Conservation (phyloP, 2,329 filamentous ascomycete genomes). For the Epichloe baconii region DNA sequence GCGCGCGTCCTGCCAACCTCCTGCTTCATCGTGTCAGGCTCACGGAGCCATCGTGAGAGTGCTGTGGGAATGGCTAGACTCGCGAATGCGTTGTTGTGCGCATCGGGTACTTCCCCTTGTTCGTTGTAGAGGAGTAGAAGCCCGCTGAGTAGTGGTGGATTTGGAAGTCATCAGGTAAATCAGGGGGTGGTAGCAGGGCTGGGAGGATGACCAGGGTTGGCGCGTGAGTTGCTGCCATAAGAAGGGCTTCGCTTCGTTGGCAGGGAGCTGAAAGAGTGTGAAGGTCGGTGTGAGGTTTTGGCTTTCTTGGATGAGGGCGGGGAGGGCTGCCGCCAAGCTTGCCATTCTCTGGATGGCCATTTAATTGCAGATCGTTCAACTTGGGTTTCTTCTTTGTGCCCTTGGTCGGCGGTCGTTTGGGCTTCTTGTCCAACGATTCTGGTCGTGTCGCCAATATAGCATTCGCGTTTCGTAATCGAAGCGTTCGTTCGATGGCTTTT, state of each 20-base stretch:
- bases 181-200: constrained; percentile 69
- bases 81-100: constrained; percentile 64
- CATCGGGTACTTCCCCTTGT: constrained; percentile 39
- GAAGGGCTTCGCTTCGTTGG: constrained; percentile 51
- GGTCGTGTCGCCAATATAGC: constrained; percentile 15
- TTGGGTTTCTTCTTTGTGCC: constrained; percentile 81
- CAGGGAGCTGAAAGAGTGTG: constrained; percentile 61
- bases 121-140: constrained; percentile 66
- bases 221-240: constrained; percentile 51
- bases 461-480: constrained; percentile 40
- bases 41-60: constrained; percentile 66
- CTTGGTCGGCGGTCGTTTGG: constrained; percentile 64
- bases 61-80: constrained; percentile 63
- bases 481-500: constrained; percentile 58
- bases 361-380: constrained; percentile 48
- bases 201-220: constrained; percentile 44
- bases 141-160: constrained; percentile 60
- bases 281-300: constrained; percentile 70
- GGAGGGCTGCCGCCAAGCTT: constrained; percentile 32
- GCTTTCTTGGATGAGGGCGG: constrained; percentile 58
- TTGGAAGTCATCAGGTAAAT: constrained; percentile 47
- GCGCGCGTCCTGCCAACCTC: constrained; percentile 51
- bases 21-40: constrained; percentile 52
- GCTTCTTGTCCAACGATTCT: constrained; percentile 51
- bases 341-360: constrained; percentile 41